Evolutionary conservation across 106 monocot species (phyloP), one percentile per base, ranked within the genome.

Genomic region (Gastrodia elata): DNA sequence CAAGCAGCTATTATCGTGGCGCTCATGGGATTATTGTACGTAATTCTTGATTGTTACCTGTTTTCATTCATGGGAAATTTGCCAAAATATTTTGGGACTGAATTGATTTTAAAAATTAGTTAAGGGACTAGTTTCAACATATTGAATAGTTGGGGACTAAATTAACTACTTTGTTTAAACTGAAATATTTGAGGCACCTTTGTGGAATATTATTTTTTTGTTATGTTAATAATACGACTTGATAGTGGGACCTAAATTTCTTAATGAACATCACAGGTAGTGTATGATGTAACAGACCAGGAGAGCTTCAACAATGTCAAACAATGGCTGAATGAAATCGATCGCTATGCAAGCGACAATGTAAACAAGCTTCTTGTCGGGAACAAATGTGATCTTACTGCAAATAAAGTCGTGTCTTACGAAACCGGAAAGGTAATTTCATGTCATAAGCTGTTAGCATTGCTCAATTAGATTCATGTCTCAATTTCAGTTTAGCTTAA

Each of bases 1-100:
- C 85, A 9, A 85, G 85, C 75, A 85, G 85, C 76, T 85, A 85
- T 65, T 85, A 85, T 73, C 81, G 85, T 35, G 85, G 85, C 64
- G 85, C 85, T 52, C 85, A 85, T 78, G 85, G 85, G 44, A 85
- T 85, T 59, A 85, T 85, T 9, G 85, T 85, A 78, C 72, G 84
- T 28, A 38, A 9, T 48, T 41, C 20, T 20, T 20, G 0, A 24
- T 32, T 79, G 38, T 75, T 1, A 26, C 13, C n/a, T n/a, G n/a
- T n/a, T n/a, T n/a, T n/a, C n/a, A n/a, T n/a, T n/a, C n/a, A n/a
- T n/a, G n/a, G n/a, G n/a, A n/a, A n/a, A n/a, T n/a, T n/a, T n/a
- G n/a, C n/a, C n/a, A n/a, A n/a, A n/a, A n/a, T n/a, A n/a, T n/a
- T n/a, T n/a, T n/a, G n/a, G n/a, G n/a, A n/a, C n/a, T n/a, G n/a